Conservation (phyloP, 192 early-diverging fungal genomes). For the Mortierella alpina region DNA sequence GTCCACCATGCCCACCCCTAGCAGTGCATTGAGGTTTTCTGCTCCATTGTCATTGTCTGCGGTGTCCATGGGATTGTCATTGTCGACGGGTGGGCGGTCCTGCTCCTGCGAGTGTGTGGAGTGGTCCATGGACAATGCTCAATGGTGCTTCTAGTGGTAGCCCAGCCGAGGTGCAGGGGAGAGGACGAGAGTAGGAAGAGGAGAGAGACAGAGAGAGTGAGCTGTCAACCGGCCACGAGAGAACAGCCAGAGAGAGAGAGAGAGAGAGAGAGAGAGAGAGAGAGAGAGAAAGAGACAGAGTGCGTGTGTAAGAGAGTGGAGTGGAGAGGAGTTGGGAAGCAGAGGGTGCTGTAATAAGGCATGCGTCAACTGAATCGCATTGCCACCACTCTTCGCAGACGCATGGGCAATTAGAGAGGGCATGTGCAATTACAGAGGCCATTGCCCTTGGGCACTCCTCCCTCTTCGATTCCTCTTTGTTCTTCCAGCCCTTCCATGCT, state of each 20-base stretch:
- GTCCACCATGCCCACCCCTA: conserved; percentile 65
- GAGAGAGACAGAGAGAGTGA: neutral
- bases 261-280: neutral
- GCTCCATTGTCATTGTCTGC: conserved; percentile 18
- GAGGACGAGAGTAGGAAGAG: neutral
- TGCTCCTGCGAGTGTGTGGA: neutral
- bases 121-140: neutral
- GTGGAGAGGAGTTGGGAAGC: neutral
- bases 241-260: neutral
- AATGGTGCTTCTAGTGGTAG: no score
- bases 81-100: neutral
- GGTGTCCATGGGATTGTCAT: neutral
- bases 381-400: neutral
- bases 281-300: neutral
- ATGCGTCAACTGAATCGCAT: neutral
- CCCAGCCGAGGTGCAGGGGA: neutral
- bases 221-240: neutral
- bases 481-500: neutral
- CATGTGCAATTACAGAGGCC: no score
- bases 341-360: neutral
- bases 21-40: conserved; percentile 24
- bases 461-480: neutral
- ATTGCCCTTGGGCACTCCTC: neutral
- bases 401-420: conserved; percentile 1
- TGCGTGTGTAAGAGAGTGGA: neutral